Base-by-base conservation (phyloP, 2,329 filamentous ascomycete species). In the Conoideocrella luteorostrata region DNA sequence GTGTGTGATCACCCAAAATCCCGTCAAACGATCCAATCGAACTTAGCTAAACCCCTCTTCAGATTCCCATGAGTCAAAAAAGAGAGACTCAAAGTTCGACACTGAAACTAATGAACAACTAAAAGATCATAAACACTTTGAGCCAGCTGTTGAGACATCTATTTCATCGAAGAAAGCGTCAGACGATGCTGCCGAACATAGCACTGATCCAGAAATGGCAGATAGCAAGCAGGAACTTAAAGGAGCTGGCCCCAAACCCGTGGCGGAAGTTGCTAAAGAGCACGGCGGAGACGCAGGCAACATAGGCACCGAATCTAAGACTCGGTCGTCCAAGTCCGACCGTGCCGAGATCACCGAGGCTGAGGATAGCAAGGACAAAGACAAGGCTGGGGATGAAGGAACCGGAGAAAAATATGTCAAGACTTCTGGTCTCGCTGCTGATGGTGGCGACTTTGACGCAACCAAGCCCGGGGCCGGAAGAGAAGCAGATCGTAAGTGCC, bases 381-480 rank as follows among this genome's bases (percentile, higher is more conserved):
- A 51, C 21, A 50, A 58, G 20, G 48, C 56, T 2, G 52, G 53
- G 17, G 51, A 49, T 10, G 63, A 71, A 48, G 74, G 71, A 1
- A 78, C 74, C 0, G 78, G 78, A 6, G 74, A 79, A 57, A 56
- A 75, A 53, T 75, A 75, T 46, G 69, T 82, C 49, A 77, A 73
- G 61, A 73, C 71, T 18, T 72, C 69, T 1, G 82, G 82, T 0
- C 58, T 84, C 22, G 63, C 68, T 26, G 78, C 80, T 13, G 81
- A 87, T 30, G 82, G 82, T 1, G 82, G 82, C 5, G 71, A 85
- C 52, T 84, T 85, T 56, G 82, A 86, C 53, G 80, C 77, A 4
- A 65, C 72, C 7, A 74, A 74, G 47, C 74, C 80, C 0, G 82
- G 82, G 10, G 83, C 83, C 10, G 81, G 80, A 3, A 66, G 62